A percentile compares a stretch with the other conserved stretches of the same genome.
Conservation (phyloP, 805 yeast genomes). For the Wickerhamiella lipophila region DNA sequence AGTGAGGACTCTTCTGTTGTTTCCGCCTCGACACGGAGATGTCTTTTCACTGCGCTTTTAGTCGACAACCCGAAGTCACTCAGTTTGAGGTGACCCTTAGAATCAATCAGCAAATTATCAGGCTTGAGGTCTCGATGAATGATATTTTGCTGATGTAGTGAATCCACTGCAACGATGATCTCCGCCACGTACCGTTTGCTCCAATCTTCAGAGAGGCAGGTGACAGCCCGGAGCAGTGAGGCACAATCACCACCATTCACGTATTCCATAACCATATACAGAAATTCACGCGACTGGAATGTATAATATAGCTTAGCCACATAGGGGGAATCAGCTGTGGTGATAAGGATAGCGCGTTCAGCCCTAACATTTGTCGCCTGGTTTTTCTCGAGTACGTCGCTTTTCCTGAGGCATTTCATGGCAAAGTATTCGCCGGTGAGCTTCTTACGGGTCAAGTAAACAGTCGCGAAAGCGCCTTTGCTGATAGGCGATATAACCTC, state of each 20-base stretch:
- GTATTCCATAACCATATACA: conserved; percentile 92
- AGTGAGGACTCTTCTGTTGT: conserved; percentile 29
- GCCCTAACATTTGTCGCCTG: conserved; percentile 90
- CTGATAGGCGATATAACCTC: conserved; percentile 87
- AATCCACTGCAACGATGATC: conserved; percentile 79
- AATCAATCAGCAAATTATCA: conserved; percentile 78
- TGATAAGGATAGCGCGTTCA: conserved; percentile 96
- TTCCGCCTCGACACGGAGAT: background rate
- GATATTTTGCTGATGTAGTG: conserved; percentile 75
- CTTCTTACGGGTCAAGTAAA: conserved; percentile 69
- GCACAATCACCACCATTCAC: conserved; percentile 94
- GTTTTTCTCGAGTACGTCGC: conserved; percentile 95
- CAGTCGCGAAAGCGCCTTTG: conserved; percentile 96
- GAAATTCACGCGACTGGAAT: conserved; percentile 75
- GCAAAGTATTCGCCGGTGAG: conserved; percentile 92
- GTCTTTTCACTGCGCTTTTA: conserved; percentile 1
- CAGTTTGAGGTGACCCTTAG: conserved; percentile 75
- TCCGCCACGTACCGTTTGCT: conserved; percentile 70
- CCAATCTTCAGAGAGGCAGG: conserved; percentile 79
- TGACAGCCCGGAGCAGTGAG: conserved; percentile 67
- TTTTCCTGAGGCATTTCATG: conserved; percentile 76
- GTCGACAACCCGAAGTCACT: conserved; percentile 76
- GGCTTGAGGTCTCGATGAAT: conserved; percentile 94
- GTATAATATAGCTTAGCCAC: conserved; percentile 82
- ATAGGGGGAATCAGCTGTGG: conserved; percentile 69